Base-by-base conservation (phyloP, 1,284 basidiomycete genomes). In the Cryptococcus amylolentus region DNA sequence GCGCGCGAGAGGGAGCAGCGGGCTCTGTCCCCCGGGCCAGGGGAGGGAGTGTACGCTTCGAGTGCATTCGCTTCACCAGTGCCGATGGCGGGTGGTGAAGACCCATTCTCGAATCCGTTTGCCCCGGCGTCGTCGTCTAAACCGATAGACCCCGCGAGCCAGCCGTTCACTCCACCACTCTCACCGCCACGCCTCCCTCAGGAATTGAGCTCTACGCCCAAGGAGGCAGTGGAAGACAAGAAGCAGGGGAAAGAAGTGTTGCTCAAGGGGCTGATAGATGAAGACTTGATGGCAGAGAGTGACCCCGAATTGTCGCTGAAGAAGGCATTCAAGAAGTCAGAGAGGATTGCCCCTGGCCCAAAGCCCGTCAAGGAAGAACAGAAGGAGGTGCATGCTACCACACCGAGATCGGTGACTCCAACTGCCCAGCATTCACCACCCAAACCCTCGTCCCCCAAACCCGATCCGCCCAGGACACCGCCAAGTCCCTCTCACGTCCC, bases 261-360 rank as follows among this genome's bases (percentile, higher is more conserved):
- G 20, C 68, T 66, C 1, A 54, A 61, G 16, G 60, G 61, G 28
- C 60, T 75, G 23, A 71, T 76, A 12, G 71, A 72, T 56, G 70
- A 75, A 35, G 74, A 76, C 49, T 57, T 77, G 13, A 62, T 76
- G 40, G 70, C 69, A 18, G 67, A 66, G 52, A 61, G 61, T n/a
- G 75, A 77, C 55, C 70, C 75, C 9, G 65, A 65, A 26, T 57
- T 63, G 28, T 67, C 69, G 26, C 62, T 76, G 13, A 75, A 74
- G 54, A 67, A 69, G 56, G 75, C 75, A 20, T 77, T 77, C 49
- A 56, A 57, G 18, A 73, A 75, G 55, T 39, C 14, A 9, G 16
- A 49, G 48, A 31, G 31, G 10, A 5, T 10, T 1, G 31, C 10
- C 31, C 31, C 31, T 35, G 31, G 4, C 6, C 10, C 31, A 2